phyloP scores from a whole-genome alignment of 495 filamentous ascomycete species.

The Staphylotrichum tortipilum region DNA sequence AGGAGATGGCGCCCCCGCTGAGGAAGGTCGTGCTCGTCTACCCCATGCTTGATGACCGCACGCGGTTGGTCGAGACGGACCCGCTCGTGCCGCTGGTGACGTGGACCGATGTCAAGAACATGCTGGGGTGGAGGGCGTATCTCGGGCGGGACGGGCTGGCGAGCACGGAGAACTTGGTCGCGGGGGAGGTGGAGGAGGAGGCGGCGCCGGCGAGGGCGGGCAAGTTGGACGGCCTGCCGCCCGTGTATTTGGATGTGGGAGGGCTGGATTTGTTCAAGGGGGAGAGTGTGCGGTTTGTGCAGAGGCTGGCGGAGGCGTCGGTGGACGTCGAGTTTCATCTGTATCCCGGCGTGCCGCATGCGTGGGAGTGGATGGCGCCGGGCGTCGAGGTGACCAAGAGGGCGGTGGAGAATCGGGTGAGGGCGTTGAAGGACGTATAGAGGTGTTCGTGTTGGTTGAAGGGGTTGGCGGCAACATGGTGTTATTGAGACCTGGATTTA shows the following conservation, averaged over 20 bases:
- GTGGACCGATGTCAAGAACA: slow-evolving; percentile 30
- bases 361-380: slow-evolving; percentile 27
- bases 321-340: slow-evolving; percentile 43
- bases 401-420: slow-evolving; percentile 12
- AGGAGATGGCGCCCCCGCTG: slow-evolving; percentile 18
- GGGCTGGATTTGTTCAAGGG: slow-evolving; percentile 36
- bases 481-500: no score
- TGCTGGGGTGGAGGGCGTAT: slow-evolving; percentile 26
- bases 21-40: slow-evolving; percentile 27
- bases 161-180: slow-evolving; percentile 2
- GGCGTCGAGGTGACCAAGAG: slow-evolving; percentile 1
- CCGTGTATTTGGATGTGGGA: slow-evolving; percentile 31
- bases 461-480: no score
- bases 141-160: slow-evolving; percentile 19
- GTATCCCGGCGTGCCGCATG: slow-evolving; percentile 42
- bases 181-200: slow-evolving; percentile 27
- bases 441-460: no score
- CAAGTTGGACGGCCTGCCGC: slow-evolving; percentile 28
- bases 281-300: slow-evolving; percentile 35
- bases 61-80: slow-evolving; percentile 12
- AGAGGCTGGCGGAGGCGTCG: slow-evolving; percentile 26
- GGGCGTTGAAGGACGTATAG: slow-evolving; percentile 12
- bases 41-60: slow-evolving; percentile 39
- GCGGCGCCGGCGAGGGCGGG: slow-evolving; percentile 27
- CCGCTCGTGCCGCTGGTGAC: slow-evolving; percentile 21